Base-by-base conservation (phyloP, 441 rosid species). In the Erysimum pusillum region DNA sequence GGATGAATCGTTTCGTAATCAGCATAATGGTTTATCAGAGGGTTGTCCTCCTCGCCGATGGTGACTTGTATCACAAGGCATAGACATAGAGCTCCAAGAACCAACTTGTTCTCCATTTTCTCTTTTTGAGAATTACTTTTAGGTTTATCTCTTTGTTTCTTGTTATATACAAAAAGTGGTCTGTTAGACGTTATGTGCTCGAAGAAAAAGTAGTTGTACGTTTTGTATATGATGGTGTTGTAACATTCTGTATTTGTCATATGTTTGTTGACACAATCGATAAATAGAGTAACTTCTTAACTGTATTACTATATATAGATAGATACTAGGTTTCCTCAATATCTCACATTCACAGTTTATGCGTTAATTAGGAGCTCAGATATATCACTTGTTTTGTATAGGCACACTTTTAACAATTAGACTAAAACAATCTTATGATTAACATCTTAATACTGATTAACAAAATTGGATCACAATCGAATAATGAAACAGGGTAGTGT, bases 1-100 rank as follows among this genome's bases (percentile, higher is more conserved):
- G 81, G 81, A 49, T 77, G 81, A 6, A 77, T 42, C 5, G 67
- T 0, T 69, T 77, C 77, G 68, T 77, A 65, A 32, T 77, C 81
- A 3, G 69, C 56, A 2, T 71, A 71, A 14, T 49, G 62, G 80
- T 77, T 77, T 20, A 71, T 31, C 17, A 77, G 28, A 58, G 80
- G 76, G 57, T 77, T 41, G 34, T 71, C 72, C 1, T 5, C 58
- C 0, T 49, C 35, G 68, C 42, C 56, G 49, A 17, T 49, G 32
- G 73, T 77, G 34, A 22, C 36, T 77, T 77, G 76, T 49, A 41
- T 39, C 63, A 15, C 69, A 71, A 77, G 68, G 77, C 48, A 59
- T 2, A 77, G 17, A 28, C n/a, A 64, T 46, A 77, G 28, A 57
- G 67, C 6, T 78, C 41, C 69, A 56, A 72, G 10, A 72, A 51